A percentile compares a stretch with the other conserved stretches of the same genome.
phyloP scores from a whole-genome alignment of 2,329 filamentous ascomycete species.

The Clarireedia paspali region DNA sequence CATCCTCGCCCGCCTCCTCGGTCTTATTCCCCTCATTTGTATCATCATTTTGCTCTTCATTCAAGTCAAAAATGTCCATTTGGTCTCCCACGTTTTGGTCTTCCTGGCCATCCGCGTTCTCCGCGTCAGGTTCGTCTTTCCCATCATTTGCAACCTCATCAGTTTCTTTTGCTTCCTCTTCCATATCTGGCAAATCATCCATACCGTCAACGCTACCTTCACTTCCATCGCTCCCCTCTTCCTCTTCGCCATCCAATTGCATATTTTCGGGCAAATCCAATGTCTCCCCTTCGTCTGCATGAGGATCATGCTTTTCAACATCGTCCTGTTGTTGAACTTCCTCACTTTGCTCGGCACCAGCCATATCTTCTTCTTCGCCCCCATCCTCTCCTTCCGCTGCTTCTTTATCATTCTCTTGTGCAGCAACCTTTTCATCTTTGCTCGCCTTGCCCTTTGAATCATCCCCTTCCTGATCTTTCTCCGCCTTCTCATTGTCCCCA shows the following conservation, averaged over 20 bases:
- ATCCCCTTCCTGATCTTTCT: constrained; percentile 74
- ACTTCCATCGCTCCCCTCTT: constrained; percentile 34
- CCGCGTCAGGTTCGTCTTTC: constrained; percentile 37
- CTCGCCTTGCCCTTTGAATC: constrained; percentile 62
- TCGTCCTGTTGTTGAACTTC: constrained; percentile 44
- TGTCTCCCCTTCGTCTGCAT: constrained; percentile 58
- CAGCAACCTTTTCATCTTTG: constrained; percentile 42
- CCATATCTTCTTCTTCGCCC: constrained; percentile 43
- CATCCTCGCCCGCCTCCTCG: constrained; percentile 43
- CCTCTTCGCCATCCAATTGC: constrained; percentile 57
- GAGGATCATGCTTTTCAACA: constrained; percentile 56
- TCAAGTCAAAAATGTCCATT: constrained; percentile 27
- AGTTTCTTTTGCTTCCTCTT: constrained; percentile 33
- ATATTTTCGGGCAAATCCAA: constrained; percentile 66
- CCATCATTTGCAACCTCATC: constrained; percentile 33
- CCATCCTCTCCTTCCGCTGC: constrained; percentile 42
- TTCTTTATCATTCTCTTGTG: constrained; percentile 51
- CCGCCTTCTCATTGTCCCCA: constrained; percentile 67
- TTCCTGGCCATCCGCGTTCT: constrained; percentile 33
- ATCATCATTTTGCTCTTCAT: constrained; percentile 24
- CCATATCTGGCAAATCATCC: constrained; percentile 47
- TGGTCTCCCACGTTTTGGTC: constrained; percentile 31
- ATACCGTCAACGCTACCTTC: constrained; percentile 36
- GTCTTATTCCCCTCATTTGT: constrained; percentile 33
- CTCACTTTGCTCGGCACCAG: constrained; percentile 51